A percentile compares a stretch with the other conserved stretches of the same genome.
These are phyloP conservation scores for Ceriops tagal DNA, from an alignment of 345 rosid genomes.

Conservation along the genomic window DNA sequence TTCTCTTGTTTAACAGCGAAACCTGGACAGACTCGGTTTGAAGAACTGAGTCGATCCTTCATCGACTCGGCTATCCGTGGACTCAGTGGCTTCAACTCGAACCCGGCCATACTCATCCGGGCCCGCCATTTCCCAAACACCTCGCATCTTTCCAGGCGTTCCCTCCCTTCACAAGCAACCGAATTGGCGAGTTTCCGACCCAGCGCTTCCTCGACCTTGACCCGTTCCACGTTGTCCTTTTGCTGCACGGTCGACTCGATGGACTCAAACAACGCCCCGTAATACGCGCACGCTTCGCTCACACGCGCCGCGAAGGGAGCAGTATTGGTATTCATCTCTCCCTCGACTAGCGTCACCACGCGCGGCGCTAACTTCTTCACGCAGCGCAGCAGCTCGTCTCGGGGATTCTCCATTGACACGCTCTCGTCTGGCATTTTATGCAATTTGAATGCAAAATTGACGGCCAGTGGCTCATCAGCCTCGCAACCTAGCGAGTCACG, in stretches of 20 bases:
- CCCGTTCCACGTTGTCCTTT: conserved; percentile 41
- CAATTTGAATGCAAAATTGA: conserved; percentile 78
- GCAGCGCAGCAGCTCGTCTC: conserved; percentile 91
- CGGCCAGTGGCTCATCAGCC: conserved; percentile 60
- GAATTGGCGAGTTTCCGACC: conserved; percentile 67
- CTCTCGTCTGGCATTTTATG: conserved; percentile 82
- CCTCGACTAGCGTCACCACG: conserved; percentile 79
- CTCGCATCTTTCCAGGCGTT: conserved; percentile 87
- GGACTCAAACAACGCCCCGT: conserved; percentile 76
- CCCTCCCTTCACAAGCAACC: conserved; percentile 82
- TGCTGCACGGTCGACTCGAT: conserved; percentile 60
- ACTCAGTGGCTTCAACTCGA: conserved; percentile 55
- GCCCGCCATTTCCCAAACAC: conserved; percentile 96
- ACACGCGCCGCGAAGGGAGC: conserved; percentile 65
- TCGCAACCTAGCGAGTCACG: conserved; percentile 72
- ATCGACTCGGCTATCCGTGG: conserved; percentile 52
- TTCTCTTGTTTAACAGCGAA: conserved; percentile 74
- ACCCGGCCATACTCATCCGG: conserved; percentile 95
- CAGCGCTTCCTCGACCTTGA: conserved; percentile 63
- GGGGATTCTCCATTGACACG: conserved; percentile 76
- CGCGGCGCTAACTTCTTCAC: conserved; percentile 68
- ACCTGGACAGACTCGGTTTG: conserved; percentile 53
- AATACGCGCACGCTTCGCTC: conserved; percentile 48
- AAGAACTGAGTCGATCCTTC: conserved; percentile 45
- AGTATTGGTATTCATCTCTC: conserved; percentile 66